Conservation (phyloP, 208 protist genomes). For the Lotmaria passim region DNA sequence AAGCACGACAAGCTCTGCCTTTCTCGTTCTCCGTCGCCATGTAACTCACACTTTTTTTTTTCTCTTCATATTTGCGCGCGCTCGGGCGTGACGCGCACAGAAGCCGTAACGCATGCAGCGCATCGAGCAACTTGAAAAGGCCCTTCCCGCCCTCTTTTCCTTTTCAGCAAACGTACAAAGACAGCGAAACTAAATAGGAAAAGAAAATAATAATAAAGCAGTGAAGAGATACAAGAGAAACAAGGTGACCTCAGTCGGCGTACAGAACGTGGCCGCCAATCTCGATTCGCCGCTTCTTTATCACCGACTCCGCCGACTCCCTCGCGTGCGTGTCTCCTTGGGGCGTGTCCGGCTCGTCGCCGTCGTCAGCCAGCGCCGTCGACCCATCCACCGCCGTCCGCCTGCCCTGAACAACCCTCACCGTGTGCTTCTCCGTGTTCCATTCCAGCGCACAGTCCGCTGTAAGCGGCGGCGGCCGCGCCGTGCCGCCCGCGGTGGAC, state of each 20-base stretch:
- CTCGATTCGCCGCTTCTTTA: conserved; percentile 55
- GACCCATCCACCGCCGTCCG: background rate
- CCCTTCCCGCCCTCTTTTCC: background rate
- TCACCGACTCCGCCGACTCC: conserved; percentile 8
- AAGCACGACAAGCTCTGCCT: too few relatives aligned
- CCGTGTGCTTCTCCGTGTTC: conserved; percentile 34
- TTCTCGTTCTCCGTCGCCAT: too few relatives aligned
- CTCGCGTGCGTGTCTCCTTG: background rate
- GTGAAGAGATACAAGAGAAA: too few relatives aligned
- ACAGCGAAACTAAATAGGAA: background rate
- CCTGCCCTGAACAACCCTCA: conserved; percentile 23
- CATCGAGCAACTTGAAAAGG: too few relatives aligned
- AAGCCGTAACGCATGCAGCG: too few relatives aligned
- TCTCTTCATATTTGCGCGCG: too few relatives aligned
- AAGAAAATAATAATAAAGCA: background rate
- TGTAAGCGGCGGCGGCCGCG: background rate
- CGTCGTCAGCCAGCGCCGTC: conserved; percentile 10
- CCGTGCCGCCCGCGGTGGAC: background rate
- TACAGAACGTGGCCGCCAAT: conserved; percentile 72
- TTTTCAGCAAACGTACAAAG: background rate
- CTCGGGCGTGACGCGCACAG: too few relatives aligned
- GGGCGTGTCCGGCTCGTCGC: conserved; percentile 22
- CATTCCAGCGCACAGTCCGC: conserved; percentile 42
- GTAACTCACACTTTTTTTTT: too few relatives aligned
- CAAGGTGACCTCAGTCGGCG: conserved; percentile 27